Conservation (phyloP, 2,329 filamentous ascomycete species). For the Xylaria sp. region DNA sequence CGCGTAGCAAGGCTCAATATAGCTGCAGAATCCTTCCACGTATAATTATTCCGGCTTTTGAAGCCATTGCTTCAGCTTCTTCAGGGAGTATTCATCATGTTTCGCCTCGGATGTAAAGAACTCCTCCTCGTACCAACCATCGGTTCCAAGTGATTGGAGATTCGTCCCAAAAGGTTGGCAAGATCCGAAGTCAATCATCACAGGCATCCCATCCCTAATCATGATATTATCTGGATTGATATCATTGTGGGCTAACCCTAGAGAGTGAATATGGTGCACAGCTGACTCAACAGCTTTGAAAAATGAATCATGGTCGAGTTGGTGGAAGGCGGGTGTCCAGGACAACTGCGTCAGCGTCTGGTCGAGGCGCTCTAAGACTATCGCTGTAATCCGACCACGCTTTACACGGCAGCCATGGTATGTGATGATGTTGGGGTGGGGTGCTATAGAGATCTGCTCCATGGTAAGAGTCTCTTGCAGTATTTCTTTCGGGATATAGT, state of each 20-base stretch:
- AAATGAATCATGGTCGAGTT: conserved; percentile 24
- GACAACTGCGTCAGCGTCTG: conserved; percentile 29
- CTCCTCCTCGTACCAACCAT: conserved; percentile 24
- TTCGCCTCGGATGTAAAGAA: conserved; percentile 33
- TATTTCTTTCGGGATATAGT: conserved; percentile 25
- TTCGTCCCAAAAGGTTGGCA: conserved; percentile 23
- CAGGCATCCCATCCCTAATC: conserved; percentile 40
- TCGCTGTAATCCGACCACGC: conserved; percentile 27
- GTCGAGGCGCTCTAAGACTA: conserved; percentile 24
- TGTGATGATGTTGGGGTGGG: conserved; percentile 31
- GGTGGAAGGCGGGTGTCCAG: conserved; percentile 10
- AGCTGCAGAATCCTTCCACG: conserved; percentile 24
- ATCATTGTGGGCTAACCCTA: conserved; percentile 48
- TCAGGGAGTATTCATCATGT: conserved; percentile 30
- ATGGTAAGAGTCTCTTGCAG: conserved; percentile 27
- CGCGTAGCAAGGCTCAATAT: conserved; percentile 11
- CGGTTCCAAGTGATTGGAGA: conserved; percentile 27
- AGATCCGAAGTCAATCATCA: conserved; percentile 46
- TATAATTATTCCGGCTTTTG: conserved; percentile 25
- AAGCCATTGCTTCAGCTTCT: conserved; percentile 22
- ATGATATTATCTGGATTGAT: conserved; percentile 47
- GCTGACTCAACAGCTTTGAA: conserved; percentile 41
- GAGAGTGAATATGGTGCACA: conserved; percentile 42
- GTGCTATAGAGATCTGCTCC: conserved; percentile 24
- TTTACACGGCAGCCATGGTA: conserved; percentile 30